Conservation (phyloP, 768 basidiomycete species). For the Podaxis carcinomalis region DNA sequence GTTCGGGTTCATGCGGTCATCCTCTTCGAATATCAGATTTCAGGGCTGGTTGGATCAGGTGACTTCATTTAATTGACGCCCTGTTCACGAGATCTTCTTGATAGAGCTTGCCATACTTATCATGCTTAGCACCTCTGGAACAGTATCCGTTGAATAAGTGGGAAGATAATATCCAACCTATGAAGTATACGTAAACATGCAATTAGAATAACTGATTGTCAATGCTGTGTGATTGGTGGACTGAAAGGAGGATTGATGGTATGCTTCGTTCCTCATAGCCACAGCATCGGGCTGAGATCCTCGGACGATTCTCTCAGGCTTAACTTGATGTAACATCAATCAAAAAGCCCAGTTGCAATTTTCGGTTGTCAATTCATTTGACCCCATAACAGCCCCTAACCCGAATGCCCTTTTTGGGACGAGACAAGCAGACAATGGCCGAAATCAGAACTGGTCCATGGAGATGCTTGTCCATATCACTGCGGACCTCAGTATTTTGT, state of each 20-base stretch:
- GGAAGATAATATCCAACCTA: background rate
- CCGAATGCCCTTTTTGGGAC: background rate
- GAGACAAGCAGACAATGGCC: background rate
- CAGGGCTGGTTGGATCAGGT: background rate
- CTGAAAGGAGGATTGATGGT: background rate
- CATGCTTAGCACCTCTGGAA: background rate
- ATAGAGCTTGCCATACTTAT: background rate
- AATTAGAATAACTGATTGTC: background rate
- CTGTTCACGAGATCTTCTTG: background rate
- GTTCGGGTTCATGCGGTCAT: too few relatives aligned
- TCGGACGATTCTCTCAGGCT: background rate
- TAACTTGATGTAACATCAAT: slow-evolving; percentile 3
- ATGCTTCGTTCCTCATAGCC: background rate
- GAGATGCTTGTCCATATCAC: background rate
- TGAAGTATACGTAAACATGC: too few relatives aligned
- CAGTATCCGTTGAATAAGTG: background rate
- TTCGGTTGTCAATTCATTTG: background rate
- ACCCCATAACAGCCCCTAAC: background rate
- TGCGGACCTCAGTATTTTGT: background rate
- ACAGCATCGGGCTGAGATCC: background rate
- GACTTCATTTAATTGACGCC: background rate
- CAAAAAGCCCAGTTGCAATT: background rate
- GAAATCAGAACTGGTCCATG: background rate
- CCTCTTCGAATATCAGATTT: background rate
- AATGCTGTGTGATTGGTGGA: background rate